Evolutionary conservation across 2,329 filamentous ascomycete species (phyloP).

Genomic region (Xylogone sp.): DNA sequence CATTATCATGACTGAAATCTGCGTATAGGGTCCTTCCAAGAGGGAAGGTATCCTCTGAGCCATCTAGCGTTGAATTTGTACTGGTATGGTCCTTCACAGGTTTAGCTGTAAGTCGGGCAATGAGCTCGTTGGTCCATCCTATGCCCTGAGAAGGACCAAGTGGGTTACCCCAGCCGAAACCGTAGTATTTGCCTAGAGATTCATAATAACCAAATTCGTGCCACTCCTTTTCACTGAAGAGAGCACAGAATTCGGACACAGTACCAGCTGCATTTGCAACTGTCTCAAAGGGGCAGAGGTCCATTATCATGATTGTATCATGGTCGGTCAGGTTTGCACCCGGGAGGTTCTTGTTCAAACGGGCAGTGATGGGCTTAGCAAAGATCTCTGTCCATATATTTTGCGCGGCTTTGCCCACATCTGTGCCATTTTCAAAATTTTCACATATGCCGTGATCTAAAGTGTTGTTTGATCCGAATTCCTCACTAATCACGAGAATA

Average conservation of each 20-base stretch:
- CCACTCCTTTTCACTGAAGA: conserved; percentile 76
- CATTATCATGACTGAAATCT: conserved; percentile 91
- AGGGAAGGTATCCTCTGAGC: conserved; percentile 66
- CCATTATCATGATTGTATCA: conserved; percentile 75
- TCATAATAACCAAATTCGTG: conserved; percentile 75
- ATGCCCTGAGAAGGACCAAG: conserved; percentile 83
- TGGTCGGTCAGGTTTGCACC: conserved; percentile 60
- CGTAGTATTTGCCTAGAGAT: conserved; percentile 80
- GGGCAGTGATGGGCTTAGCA: conserved; percentile 60
- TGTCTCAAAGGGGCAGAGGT: conserved; percentile 81
- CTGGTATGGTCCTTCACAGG: conserved; percentile 70
- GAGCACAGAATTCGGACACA: conserved; percentile 67
- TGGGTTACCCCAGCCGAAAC: conserved; percentile 70
- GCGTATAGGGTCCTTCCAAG: conserved; percentile 67
- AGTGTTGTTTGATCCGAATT: conserved; percentile 69
- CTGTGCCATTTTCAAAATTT: conserved; percentile 60
- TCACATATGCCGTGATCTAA: conserved; percentile 71
- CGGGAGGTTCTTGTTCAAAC: conserved; percentile 65
- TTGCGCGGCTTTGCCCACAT: conserved; percentile 48
- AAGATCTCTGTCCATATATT: conserved; percentile 60
- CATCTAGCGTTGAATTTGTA: conserved; percentile 75
- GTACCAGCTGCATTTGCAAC: conserved; percentile 56
- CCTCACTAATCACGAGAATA: conserved; percentile 70
- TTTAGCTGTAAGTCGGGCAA: conserved; percentile 69
- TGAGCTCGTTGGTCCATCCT: conserved; percentile 82